Base-by-base conservation (phyloP, 2,329 filamentous ascomycete genomes). In the Chaetomiaceae sp. region DNA sequence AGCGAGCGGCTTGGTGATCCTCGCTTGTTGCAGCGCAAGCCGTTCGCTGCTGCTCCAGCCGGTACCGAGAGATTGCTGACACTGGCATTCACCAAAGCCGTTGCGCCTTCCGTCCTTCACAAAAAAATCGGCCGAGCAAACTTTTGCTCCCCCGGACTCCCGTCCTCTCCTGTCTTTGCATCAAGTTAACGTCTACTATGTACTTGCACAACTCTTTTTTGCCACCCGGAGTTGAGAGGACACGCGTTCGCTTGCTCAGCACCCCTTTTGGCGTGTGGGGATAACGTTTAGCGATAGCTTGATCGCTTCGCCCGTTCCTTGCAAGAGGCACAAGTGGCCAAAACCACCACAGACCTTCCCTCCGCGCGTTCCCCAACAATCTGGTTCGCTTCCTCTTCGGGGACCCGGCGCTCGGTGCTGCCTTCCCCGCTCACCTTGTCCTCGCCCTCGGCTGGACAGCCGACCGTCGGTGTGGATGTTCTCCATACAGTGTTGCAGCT, bases 1-100 rank as follows among this genome's bases (percentile, higher is more conserved):
- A 16, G 20, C 6, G 8, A 17, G 33, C 30, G n/a, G 23, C 23
- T 6, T 27, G 25, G 27, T n/a, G n/a, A n/a, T n/a, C 33, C 23
- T 19, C 27, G 27, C 27, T 43, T 39, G 25, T 48, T 55, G 39
- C 55, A 53, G 53, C 30, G 30, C 42, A 41, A 48, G 50, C 57
- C 50, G 47, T 54, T 27, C 25, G 25, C 25, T 10, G 25, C 53
- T 54, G 44, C 51, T 53, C 56, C 48, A 51, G 43, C 53, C 49
- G 57, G 48, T 54, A 57, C 50, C 54, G 54, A 58, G 35, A 37
- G 25, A 16, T 35, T 33, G 20, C 31, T 7, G 6, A 20, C 30
- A 12, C 25, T 40, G 33, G 17, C 9, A 16, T 10, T 9, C 16
- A 27, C 25, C 25, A 10, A 27, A 27, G 10, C 25, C 10, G 6